Percentiles rank a stretch among this genome's conserved stretches.
Conservation (phyloP, 2,329 filamentous ascomycete species). For the Fusarium euwallaceae region DNA sequence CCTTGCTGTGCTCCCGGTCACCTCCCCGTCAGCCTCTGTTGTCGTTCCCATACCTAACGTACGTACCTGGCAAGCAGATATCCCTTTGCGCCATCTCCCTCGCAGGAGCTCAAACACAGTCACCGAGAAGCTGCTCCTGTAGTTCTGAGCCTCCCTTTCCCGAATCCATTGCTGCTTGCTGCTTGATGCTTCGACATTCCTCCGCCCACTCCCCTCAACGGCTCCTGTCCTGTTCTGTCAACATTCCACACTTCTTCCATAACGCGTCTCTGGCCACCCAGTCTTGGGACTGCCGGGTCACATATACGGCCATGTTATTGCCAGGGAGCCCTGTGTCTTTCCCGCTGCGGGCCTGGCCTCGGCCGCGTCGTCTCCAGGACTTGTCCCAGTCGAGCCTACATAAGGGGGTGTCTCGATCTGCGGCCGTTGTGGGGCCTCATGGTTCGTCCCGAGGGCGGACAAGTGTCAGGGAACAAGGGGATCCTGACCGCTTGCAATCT, state of each 20-base stretch:
- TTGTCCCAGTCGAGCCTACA: slow-evolving; percentile 41
- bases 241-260: slow-evolving; percentile 36
- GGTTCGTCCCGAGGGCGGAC: slow-evolving; percentile 55
- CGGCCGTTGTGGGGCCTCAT: slow-evolving; percentile 57
- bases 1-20: slow-evolving; percentile 28
- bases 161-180: not conserved
- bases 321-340: slow-evolving; percentile 44
- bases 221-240: slow-evolving; percentile 21
- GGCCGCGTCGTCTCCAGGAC: slow-evolving; percentile 36
- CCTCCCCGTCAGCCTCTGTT: slow-evolving; percentile 28
- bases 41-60: slow-evolving; percentile 22
- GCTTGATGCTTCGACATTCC: not conserved
- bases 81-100: slow-evolving; percentile 10
- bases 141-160: not conserved
- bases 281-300: slow-evolving; percentile 36
- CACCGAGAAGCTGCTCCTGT: not conserved
- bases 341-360: slow-evolving; percentile 49
- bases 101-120: not conserved
- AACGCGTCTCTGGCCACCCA: slow-evolving; percentile 21
- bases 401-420: slow-evolving; percentile 54
- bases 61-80: slow-evolving; percentile 28
- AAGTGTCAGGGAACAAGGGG: slow-evolving; percentile 53
- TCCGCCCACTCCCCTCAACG: not conserved
- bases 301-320: slow-evolving; percentile 45
- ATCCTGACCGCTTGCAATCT: slow-evolving; percentile 48